Percentiles rank a stretch among this genome's conserved stretches.
phyloP scores from a whole-genome alignment of 2,329 filamentous ascomycete species.

The Colletotrichum siamense region DNA sequence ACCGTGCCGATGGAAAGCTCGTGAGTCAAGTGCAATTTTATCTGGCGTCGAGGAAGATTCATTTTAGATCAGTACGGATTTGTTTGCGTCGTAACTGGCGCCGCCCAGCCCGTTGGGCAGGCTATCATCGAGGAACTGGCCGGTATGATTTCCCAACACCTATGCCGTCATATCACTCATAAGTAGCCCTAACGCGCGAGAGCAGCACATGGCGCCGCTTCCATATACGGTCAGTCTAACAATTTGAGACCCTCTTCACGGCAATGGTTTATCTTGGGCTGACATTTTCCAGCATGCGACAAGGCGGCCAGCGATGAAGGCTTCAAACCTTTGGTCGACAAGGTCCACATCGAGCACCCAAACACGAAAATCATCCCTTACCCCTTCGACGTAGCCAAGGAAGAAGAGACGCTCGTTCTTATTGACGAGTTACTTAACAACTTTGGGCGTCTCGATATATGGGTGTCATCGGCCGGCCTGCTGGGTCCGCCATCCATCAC shows the following conservation, averaged over 20 bases:
- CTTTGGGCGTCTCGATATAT: constrained; percentile 65
- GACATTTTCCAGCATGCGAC: constrained; percentile 50
- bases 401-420: constrained; percentile 64
- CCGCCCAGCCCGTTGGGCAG: constrained; percentile 63
- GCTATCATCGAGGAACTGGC: constrained; percentile 66
- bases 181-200: neutral
- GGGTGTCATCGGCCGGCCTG: constrained; percentile 62
- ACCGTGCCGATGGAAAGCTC: constrained; percentile 62
- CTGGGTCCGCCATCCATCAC: constrained; percentile 63
- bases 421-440: constrained; percentile 69
- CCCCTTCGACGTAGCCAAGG: constrained; percentile 62
- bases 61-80: constrained; percentile 61
- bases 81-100: constrained; percentile 68
- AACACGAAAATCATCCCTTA: constrained; percentile 68
- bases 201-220: constrained; percentile 66
- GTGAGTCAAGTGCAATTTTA: constrained; percentile 35
- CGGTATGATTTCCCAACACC: constrained; percentile 36
- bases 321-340: constrained; percentile 44
- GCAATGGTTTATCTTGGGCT: neutral
- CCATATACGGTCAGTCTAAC: constrained; percentile 56
- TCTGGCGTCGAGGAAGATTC: neutral
- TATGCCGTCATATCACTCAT: neutral
- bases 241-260: neutral
- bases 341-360: constrained; percentile 48
- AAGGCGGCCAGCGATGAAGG: constrained; percentile 41